Base-by-base conservation (phyloP, 2,329 filamentous ascomycete genomes). In the Diplodia mutila region DNA sequence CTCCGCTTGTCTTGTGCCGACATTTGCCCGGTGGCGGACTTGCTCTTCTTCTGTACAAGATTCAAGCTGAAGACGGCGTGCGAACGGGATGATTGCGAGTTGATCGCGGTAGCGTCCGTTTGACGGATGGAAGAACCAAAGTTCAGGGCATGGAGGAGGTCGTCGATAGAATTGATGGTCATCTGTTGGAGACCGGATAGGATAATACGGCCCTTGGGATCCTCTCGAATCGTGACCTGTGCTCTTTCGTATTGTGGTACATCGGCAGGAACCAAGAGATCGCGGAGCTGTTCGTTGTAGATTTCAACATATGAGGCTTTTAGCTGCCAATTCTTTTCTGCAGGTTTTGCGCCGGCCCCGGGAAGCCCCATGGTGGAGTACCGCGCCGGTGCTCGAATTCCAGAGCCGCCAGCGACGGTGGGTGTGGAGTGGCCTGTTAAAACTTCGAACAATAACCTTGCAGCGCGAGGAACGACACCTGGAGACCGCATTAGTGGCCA, bases 51-150 rank as follows among this genome's bases (percentile, higher is more conserved):
- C 81, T 97, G 92, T 8, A 98, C 85, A 8, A 99, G 85, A 74
- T 98, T 98, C 70, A 99, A 83, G 76, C 93, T 97, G 80, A 99
- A 98, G 34, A 99, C 94, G 39, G 95, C 95, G 78, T 99, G 95
- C 1, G 95, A 99, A 71, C 95, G 93, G 12, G 95, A 99, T 0
- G 95, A 99, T 77, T 97, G 94, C 52, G 94, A 95, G 76, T 99
- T 99, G 76, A 98, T 95, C 3, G 94, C 95, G 2, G 95, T 99
- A 27, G 95, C 91, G 80, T 99, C 95, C 0, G 95, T 99, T 77
- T 99, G 95, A 69, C 95, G 91, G 76, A 99, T 97, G 27, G 90
- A 88, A 0, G 95, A 99, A 23, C 95, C 95, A 75, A 96, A 94
- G 77, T 94, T 95, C 67, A 99, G 85, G 7, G 93, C 94, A 69